These are phyloP conservation scores for Luvunga scandens DNA, from an alignment of 345 rosid genomes.

Conservation along the genomic window DNA sequence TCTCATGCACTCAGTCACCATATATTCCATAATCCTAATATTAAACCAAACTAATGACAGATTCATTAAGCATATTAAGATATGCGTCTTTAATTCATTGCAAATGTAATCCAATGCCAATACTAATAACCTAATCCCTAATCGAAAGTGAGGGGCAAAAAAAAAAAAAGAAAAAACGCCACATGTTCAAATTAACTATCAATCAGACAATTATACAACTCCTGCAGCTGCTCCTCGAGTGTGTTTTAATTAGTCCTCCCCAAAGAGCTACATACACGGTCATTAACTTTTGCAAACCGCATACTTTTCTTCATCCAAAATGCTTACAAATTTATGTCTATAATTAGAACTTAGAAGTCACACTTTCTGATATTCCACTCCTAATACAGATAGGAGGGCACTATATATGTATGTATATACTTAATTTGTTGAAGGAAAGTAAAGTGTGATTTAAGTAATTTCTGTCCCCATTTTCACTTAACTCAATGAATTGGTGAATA, in stretches of 20 bases:
- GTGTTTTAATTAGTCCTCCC: no score
- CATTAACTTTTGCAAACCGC: no score
- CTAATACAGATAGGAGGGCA: no score
- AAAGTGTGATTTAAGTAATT: no score
- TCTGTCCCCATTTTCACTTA: not conserved
- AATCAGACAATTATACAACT: not conserved
- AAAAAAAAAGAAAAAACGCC: not conserved
- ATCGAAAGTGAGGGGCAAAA: not conserved
- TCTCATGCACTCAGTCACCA: conserved; percentile 36
- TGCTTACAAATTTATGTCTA: not conserved
- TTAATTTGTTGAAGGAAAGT: no score
- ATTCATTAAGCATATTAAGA: conserved; percentile 14
- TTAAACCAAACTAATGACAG: conserved; percentile 24
- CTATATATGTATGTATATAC: no score
- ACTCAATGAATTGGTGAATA: not conserved
- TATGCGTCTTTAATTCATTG: not conserved
- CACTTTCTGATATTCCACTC: no score
- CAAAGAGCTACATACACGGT: no score
- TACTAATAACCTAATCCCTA: not conserved
- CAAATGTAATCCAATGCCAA: not conserved
- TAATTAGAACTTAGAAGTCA: not conserved
- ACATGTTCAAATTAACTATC: not conserved
- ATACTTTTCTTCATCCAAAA: not conserved
- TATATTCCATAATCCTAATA: conserved; percentile 33
- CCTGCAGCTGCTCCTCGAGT: no score